Percentiles rank a stretch among this genome's conserved stretches.
phyloP scores from a whole-genome alignment of 148 eudicot genomes.

The Polygonum maritimum region DNA sequence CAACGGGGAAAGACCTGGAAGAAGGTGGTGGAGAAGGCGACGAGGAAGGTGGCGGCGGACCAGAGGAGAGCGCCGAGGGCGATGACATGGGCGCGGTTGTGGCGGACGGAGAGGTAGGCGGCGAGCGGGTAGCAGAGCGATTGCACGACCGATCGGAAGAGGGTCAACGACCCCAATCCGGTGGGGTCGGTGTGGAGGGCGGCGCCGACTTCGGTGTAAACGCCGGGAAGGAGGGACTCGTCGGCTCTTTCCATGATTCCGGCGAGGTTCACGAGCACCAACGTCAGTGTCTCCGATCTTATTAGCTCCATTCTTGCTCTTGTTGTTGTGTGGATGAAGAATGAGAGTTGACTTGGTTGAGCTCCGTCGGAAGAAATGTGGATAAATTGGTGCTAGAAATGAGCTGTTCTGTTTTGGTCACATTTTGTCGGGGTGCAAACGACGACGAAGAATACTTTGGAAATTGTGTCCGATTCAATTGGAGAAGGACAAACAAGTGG shows the following conservation, averaged over 20 bases:
- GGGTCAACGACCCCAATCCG: slow-evolving; percentile 67
- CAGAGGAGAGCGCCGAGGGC: slow-evolving; percentile 82
- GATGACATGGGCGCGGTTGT: slow-evolving; percentile 67
- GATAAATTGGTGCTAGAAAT: too few relatives aligned
- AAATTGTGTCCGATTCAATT: too few relatives aligned
- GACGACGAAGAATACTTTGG: too few relatives aligned
- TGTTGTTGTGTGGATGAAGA: too few relatives aligned
- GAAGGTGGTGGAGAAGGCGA: slow-evolving; percentile 61
- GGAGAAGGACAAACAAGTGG: too few relatives aligned
- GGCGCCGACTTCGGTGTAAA: slow-evolving; percentile 73
- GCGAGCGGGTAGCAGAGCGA: slow-evolving; percentile 69
- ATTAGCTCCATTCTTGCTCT: slow-evolving; percentile 17
- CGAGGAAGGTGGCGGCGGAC: slow-evolving; percentile 81
- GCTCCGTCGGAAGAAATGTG: too few relatives aligned
- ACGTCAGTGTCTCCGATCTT: slow-evolving; percentile 43
- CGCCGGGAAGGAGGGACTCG: slow-evolving; percentile 70
- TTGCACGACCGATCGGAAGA: slow-evolving; percentile 74
- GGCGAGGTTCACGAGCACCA: slow-evolving; percentile 63
- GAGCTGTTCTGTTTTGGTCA: too few relatives aligned
- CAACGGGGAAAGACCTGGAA: slow-evolving; percentile 30
- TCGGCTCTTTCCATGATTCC: slow-evolving; percentile 83
- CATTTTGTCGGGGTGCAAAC: too few relatives aligned
- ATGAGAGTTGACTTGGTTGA: too few relatives aligned
- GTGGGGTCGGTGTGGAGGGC: slow-evolving; percentile 73
- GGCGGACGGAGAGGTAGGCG: slow-evolving; percentile 53